Evolutionary conservation across 1,139 yeast genomes (phyloP).

Genomic region (Scheffersomyces cryptocercus): DNA sequence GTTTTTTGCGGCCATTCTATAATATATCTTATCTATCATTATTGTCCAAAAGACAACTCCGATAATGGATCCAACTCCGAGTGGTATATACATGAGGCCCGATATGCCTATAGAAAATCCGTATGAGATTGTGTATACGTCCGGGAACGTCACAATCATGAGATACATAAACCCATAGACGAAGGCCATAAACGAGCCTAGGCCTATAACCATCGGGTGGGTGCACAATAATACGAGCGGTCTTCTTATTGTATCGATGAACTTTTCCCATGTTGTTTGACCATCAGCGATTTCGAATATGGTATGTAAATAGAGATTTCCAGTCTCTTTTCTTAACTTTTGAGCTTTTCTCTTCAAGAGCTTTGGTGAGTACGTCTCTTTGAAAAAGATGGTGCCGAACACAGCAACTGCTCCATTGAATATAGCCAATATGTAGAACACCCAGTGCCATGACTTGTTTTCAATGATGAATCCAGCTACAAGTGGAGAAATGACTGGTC

Average conservation of each 20-base stretch:
- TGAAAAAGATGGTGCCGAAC: conserved; percentile 41
- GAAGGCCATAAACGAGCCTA: conserved; percentile 50
- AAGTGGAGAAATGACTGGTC: conserved; percentile 35
- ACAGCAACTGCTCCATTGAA: conserved; percentile 49
- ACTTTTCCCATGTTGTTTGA: conserved; percentile 27
- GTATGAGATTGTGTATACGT: conserved; percentile 47
- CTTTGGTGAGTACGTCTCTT: conserved; percentile 61
- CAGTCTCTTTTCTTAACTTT: conserved; percentile 46
- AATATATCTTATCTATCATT: conserved; percentile 38
- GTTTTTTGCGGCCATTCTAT: conserved; percentile 34
- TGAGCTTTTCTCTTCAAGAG: conserved; percentile 49
- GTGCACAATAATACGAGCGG: conserved; percentile 52
- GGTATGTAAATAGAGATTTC: conserved; percentile 56
- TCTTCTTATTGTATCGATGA: conserved; percentile 43
- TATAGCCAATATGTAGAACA: conserved; percentile 54
- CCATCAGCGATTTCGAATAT: conserved; percentile 50
- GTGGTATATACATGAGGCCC: conserved; percentile 58
- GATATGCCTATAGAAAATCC: conserved; percentile 51
- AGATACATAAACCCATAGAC: conserved; percentile 44
- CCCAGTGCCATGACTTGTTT: conserved; percentile 56
- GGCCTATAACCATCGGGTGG: conserved; percentile 62
- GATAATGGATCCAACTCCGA: conserved; percentile 51
- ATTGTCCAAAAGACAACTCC: conserved; percentile 51
- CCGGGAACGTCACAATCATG: conserved; percentile 56
- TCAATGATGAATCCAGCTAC: conserved; percentile 44